Percentiles rank a stretch among this genome's conserved stretches.
These are phyloP conservation scores for Prunus fruticosa DNA, from an alignment of 306 rosid species.

Conservation along the genomic window DNA sequence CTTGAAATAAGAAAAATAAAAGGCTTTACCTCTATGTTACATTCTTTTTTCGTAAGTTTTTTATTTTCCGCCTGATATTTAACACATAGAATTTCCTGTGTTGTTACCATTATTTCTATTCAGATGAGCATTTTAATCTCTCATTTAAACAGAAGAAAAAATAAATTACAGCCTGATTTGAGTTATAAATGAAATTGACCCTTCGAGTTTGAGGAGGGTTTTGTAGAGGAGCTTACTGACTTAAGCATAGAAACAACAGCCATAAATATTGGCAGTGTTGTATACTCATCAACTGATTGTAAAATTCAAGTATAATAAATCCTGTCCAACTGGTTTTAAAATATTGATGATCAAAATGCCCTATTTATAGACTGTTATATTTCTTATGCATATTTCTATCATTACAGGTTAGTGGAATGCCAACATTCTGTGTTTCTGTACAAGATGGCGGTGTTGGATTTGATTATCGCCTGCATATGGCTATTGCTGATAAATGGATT, in stretches of 20 bases:
- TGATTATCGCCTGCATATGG: slow-evolving; percentile 96
- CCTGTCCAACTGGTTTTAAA: background rate
- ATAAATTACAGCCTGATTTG: background rate
- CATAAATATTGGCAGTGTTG: background rate
- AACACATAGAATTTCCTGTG: background rate
- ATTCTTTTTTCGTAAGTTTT: background rate
- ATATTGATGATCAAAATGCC: slow-evolving; percentile 6
- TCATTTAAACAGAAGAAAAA: background rate
- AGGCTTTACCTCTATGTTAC: background rate
- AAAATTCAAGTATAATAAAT: background rate
- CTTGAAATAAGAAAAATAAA: background rate
- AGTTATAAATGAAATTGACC: background rate
- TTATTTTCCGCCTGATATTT: background rate
- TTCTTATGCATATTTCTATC: slow-evolving; percentile 13
- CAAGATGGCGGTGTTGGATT: slow-evolving; percentile 91
- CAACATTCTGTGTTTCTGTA: slow-evolving; percentile 84
- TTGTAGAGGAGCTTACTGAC: background rate
- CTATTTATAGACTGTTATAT: background rate
- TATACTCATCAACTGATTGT: background rate
- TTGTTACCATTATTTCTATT: background rate
- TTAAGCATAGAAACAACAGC: background rate
- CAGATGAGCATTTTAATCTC: background rate
- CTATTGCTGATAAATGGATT: slow-evolving; percentile 97
- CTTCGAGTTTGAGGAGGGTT: background rate
- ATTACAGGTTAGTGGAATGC: slow-evolving; percentile 98